Evolutionary conservation across 768 basidiomycete species (phyloP).

Genomic region (Tremella mesenterica): DNA sequence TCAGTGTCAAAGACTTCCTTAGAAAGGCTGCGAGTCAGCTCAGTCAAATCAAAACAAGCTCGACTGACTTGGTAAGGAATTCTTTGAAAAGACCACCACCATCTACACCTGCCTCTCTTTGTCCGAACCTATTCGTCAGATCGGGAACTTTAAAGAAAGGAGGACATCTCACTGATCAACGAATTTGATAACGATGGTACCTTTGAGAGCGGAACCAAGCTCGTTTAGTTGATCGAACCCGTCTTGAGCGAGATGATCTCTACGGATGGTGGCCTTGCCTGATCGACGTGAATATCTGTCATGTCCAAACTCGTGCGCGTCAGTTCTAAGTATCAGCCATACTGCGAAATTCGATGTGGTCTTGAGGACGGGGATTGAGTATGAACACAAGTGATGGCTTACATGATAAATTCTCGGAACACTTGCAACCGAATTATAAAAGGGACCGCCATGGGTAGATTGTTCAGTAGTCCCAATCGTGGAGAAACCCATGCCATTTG

Average conservation of each 20-base stretch:
- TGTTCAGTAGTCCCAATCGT: slow-evolving; percentile 80
- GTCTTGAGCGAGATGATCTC: slow-evolving; percentile 74
- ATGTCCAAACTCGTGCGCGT: slow-evolving; percentile 42
- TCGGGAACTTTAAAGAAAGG: neutral
- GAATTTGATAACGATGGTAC: slow-evolving; percentile 80
- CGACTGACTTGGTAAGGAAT: slow-evolving; percentile 62
- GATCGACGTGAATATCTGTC: slow-evolving; percentile 38
- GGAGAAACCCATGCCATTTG: slow-evolving; percentile 70
- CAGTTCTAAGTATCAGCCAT: no score
- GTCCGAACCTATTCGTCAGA: slow-evolving; percentile 25
- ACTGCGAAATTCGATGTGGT: neutral
- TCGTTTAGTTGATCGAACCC: slow-evolving; percentile 69
- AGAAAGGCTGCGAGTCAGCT: slow-evolving; percentile 52
- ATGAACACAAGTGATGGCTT: no score
- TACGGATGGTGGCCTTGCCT: slow-evolving; percentile 53
- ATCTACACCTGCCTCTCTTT: slow-evolving; percentile 68
- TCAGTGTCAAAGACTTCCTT: slow-evolving; percentile 94
- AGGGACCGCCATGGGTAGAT: slow-evolving; percentile 90
- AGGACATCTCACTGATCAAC: slow-evolving; percentile 66
- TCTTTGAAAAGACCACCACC: slow-evolving; percentile 98
- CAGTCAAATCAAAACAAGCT: neutral
- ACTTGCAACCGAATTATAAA: slow-evolving; percentile 85
- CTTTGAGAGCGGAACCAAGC: slow-evolving; percentile 66
- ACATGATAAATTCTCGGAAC: slow-evolving; percentile 68
- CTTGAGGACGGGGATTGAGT: no score